These are phyloP conservation scores for Didymella pomorum DNA, from an alignment of 2,329 filamentous ascomycete species.

Conservation along the genomic window DNA sequence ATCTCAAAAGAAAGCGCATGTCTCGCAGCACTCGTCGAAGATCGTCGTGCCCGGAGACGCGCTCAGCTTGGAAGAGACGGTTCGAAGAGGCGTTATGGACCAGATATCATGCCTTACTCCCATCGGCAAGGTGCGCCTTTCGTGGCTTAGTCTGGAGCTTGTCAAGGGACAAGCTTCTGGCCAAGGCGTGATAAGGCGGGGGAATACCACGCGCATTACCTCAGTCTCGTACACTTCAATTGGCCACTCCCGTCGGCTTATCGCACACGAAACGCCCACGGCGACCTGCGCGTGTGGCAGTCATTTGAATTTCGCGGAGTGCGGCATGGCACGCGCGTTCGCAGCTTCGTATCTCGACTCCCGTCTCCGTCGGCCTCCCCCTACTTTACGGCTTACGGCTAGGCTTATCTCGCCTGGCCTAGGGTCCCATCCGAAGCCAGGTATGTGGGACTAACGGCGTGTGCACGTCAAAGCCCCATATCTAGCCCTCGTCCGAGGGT, in stretches of 20 bases:
- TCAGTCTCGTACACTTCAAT: background rate
- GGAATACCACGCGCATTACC: background rate
- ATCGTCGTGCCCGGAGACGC: background rate
- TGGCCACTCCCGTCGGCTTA: background rate
- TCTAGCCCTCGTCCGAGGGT: background rate
- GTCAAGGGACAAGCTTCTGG: background rate
- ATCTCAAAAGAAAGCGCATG: background rate
- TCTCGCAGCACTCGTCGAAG: background rate
- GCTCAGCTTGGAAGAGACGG: background rate
- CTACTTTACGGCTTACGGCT: conserved; percentile 1
- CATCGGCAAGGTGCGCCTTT: background rate
- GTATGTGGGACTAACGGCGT: conserved; percentile 1
- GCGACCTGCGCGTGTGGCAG: background rate
- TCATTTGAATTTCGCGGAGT: background rate
- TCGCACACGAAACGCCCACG: conserved; percentile 1
- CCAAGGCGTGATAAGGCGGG: conserved; percentile 1
- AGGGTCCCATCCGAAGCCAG: conserved; percentile 1
- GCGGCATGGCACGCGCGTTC: conserved; percentile 2
- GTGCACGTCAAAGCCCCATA: conserved; percentile 1
- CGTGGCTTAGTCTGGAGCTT: conserved; percentile 1
- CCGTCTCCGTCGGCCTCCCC: background rate
- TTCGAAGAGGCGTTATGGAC: background rate
- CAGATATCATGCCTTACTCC: background rate
- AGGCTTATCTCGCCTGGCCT: conserved; percentile 3
- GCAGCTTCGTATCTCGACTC: conserved; percentile 5